A percentile compares a stretch with the other conserved stretches of the same genome.
Conservation (phyloP, 2,329 filamentous ascomycete genomes). For the Scortechinia acanthostroma region DNA sequence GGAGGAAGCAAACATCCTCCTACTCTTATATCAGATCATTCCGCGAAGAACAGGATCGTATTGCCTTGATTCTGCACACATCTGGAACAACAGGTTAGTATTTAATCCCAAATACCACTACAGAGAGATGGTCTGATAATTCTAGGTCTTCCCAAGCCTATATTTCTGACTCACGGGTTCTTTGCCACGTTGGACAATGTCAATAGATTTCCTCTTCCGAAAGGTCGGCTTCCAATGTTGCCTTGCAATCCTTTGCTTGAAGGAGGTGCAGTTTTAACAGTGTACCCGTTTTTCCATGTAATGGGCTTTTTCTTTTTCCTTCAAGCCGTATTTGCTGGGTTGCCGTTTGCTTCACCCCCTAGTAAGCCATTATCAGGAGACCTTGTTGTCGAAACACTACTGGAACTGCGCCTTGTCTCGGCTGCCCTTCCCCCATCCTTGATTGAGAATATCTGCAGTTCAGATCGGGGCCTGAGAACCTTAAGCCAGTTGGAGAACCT, state of each 20-base stretch:
- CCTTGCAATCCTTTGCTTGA: neutral
- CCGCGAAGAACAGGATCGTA: constrained; percentile 9
- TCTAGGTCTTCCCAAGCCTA: constrained; percentile 9
- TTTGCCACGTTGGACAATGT: constrained; percentile 9
- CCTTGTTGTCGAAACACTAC: neutral
- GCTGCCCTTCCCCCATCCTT: constrained; percentile 21
- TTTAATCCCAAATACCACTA: neutral
- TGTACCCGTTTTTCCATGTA: constrained; percentile 6
- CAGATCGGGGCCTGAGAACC: constrained; percentile 14
- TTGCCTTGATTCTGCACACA: constrained; percentile 12
- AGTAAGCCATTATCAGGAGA: neutral
- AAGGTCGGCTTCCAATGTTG: constrained; percentile 7
- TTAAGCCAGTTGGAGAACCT: constrained; percentile 23
- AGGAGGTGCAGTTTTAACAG: constrained; percentile 2
- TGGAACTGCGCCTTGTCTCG: neutral
- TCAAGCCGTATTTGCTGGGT: neutral
- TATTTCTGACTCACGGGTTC: constrained; percentile 10
- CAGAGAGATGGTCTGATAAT: neutral
- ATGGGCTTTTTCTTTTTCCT: neutral
- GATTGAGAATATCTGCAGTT: constrained; percentile 31
- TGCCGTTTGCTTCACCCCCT: neutral
- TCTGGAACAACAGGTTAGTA: constrained; percentile 13
- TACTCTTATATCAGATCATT: constrained; percentile 11
- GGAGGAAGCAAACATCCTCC: neutral
- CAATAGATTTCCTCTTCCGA: constrained; percentile 7